Evolutionary conservation across 148 eudicot genomes (phyloP).

Genomic region (Beta vulgaris): DNA sequence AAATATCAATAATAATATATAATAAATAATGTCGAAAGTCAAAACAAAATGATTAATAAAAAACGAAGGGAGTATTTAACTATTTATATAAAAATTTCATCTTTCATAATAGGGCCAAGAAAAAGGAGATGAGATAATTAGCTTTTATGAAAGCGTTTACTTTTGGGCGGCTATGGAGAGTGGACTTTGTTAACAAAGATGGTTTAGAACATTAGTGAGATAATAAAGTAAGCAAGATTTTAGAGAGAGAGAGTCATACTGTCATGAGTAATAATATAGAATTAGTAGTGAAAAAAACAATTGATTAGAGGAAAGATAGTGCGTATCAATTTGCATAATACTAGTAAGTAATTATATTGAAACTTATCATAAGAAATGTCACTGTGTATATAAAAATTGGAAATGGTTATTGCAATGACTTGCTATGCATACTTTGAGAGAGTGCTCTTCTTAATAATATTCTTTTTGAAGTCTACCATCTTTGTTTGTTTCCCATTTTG

Average conservation of each 20-base stretch:
- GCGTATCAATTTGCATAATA: constrained; percentile 24
- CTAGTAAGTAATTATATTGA: not conserved
- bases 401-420: constrained; percentile 15
- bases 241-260: constrained; percentile 17
- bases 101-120: not conserved
- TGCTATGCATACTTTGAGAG: constrained; percentile 20
- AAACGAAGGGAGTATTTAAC: not conserved
- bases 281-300: constrained; percentile 4
- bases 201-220: constrained; percentile 20
- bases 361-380: constrained; percentile 26
- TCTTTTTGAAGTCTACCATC: constrained; percentile 31
- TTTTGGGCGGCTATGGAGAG: constrained; percentile 29
- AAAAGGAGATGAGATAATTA: constrained; percentile 6
- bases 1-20: too few species aligned
- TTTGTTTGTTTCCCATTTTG: constrained; percentile 38
- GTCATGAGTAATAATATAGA: constrained; percentile 20
- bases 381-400: constrained; percentile 20
- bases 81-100: not conserved
- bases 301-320: constrained; percentile 27
- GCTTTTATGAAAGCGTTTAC: constrained; percentile 27
- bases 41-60: too few species aligned
- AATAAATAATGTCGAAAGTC: too few species aligned
- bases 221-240: constrained; percentile 22
- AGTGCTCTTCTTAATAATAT: constrained; percentile 30
- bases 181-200: constrained; percentile 28